Evolutionary conservation across 768 basidiomycete species (phyloP).

Genomic region (Rhodocollybia butyracea): DNA sequence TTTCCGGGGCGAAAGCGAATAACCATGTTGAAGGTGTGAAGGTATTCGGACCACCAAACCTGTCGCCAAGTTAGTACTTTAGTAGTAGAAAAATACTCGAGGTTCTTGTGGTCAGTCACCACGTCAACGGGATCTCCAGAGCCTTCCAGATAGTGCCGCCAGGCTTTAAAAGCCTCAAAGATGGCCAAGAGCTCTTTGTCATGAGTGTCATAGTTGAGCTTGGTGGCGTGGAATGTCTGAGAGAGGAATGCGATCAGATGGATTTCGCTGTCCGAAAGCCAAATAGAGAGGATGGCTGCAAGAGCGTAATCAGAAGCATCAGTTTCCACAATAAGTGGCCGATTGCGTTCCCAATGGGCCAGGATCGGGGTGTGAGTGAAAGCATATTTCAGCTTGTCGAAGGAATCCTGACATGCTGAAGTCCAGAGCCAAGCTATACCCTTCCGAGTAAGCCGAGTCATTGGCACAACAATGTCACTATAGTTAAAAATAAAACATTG

Average conservation of each 20-base stretch:
- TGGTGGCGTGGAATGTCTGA: slow-evolving; percentile 14
- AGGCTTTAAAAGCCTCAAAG: slow-evolving; percentile 23
- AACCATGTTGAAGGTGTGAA: too few relatives aligned
- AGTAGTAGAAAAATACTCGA: slow-evolving; percentile 3
- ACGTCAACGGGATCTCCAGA: slow-evolving; percentile 11
- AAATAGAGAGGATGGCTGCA: too few relatives aligned
- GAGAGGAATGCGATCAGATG: slow-evolving; percentile 24
- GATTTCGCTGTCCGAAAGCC: too few relatives aligned
- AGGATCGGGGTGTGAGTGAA: slow-evolving; percentile 7
- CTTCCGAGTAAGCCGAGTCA: slow-evolving; percentile 25
- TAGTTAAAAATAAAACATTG: slow-evolving; percentile 28
- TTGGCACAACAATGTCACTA: slow-evolving; percentile 25
- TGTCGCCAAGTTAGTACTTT: too few relatives aligned
- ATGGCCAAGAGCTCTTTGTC: slow-evolving; percentile 36
- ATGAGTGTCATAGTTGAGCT: slow-evolving; percentile 31
- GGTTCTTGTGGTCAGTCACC: slow-evolving; percentile 17
- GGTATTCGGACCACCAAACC: too few relatives aligned
- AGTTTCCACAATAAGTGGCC: too few relatives aligned
- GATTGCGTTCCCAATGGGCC: too few relatives aligned
- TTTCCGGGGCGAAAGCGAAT: too few relatives aligned
- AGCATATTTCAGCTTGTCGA: background rate
- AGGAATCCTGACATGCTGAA: slow-evolving; percentile 5
- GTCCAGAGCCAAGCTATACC: too few relatives aligned
- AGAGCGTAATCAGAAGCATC: too few relatives aligned
- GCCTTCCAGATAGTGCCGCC: background rate